Base-by-base conservation (phyloP, 1,284 basidiomycete genomes). In the Microstroma glucosiphilum region DNA sequence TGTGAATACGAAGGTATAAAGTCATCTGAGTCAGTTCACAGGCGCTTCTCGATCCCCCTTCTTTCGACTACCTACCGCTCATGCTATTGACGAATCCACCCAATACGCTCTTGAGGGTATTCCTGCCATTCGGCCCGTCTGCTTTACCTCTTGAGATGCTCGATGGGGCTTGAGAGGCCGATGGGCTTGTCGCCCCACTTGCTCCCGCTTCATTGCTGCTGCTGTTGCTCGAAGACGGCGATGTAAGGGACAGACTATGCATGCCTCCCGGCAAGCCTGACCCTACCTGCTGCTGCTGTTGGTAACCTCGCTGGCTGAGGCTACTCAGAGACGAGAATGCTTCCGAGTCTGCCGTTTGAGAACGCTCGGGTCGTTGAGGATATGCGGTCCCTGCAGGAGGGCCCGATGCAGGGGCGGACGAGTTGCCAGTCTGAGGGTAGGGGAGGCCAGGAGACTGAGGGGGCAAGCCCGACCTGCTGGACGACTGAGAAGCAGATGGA, bases 41-140 rank as follows among this genome's bases (percentile, higher is more conserved):
- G 9, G 30, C 30, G 30, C 30, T 37, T 37, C 3, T 4, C 30
- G 3, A 4, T 17, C 46, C 13, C 4, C 9, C 30, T 9, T 4
- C 3, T 37, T 37, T 37, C 30, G 30, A 6, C 9, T 9, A 65
- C 63, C 62, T 58, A 67, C 70, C 74, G 61, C 75, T 79, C 69
- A 80, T 77, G 4, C 76, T 79, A 59, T 77, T 78, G 60, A 80
- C 77, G 41, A 80, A 74, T 37, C 77, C 77, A 57, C 78, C 78
- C 69, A 80, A 73, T 64, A 79, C 78, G 62, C 72, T 76, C 62
- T 80, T 80, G 69, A 80, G 73, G 0, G 75, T 67, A 26, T 64
- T 68, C 15, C 64, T 46, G 40, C 62, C 48, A 30, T 51, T 57
- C 40, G 43, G 43, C 30, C 30, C 30, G 3, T 37, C 30, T 37